Evolutionary conservation across 2,329 filamentous ascomycete genomes (phyloP).

Genomic region (Pyricularia grisea): DNA sequence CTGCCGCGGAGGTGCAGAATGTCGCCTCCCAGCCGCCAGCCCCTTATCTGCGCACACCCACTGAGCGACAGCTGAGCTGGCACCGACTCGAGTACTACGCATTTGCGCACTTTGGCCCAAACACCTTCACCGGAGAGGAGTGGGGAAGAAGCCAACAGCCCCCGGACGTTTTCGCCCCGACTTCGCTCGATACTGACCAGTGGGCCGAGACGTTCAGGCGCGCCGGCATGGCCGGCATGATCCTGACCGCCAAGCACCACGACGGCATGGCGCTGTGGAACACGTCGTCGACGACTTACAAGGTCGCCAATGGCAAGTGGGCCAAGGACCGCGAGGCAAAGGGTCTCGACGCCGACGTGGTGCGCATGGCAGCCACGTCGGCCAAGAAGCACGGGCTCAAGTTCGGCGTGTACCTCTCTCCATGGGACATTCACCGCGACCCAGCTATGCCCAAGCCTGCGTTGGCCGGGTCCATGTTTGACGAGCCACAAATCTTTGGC

Average conservation of each 20-base stretch:
- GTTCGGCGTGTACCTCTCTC: constrained; percentile 24
- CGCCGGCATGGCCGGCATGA: constrained; percentile 23
- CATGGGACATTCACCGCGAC: constrained; percentile 26
- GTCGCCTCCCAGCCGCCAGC: constrained; percentile 8
- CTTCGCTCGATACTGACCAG: constrained; percentile 18
- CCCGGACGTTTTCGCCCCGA: constrained; percentile 18
- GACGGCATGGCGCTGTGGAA: constrained; percentile 26
- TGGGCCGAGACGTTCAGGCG: constrained; percentile 18
- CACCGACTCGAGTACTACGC: constrained; percentile 19
- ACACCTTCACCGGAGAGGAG: constrained; percentile 20
- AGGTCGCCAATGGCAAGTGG: constrained; percentile 21
- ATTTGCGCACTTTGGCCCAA: constrained; percentile 19
- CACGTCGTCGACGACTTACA: constrained; percentile 22
- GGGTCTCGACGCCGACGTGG: constrained; percentile 19
- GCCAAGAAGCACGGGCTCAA: constrained; percentile 21
- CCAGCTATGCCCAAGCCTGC: constrained; percentile 22
- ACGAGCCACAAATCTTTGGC: constrained; percentile 24
- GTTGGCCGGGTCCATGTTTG: constrained; percentile 19
- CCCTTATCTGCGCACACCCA: constrained; percentile 14
- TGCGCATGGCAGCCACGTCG: constrained; percentile 20
- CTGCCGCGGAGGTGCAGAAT: neutral
- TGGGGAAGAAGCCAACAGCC: constrained; percentile 17
- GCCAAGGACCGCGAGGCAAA: constrained; percentile 16
- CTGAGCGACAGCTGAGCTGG: constrained; percentile 16
- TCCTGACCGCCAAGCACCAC: constrained; percentile 25